Evolutionary conservation across 192 early-diverging fungal genomes (phyloP).

Genomic region (Funneliformis geosporum): DNA sequence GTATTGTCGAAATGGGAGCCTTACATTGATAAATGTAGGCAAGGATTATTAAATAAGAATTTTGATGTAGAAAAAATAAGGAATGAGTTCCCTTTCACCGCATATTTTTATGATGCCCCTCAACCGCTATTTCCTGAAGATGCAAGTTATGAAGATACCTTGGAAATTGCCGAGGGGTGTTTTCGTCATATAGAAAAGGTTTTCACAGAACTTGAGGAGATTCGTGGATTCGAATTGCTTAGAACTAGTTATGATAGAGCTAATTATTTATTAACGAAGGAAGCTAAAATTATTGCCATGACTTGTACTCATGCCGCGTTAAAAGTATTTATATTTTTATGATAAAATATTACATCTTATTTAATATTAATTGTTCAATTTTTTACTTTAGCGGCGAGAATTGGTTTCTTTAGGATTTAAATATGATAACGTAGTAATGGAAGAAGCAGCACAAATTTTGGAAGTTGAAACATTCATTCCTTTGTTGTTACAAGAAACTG

Average conservation of each 20-base stretch:
- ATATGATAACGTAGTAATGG: slow-evolving; percentile 95
- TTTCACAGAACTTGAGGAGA: slow-evolving; percentile 87
- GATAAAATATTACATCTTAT: neutral
- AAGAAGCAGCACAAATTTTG: slow-evolving; percentile 94
- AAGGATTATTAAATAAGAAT: slow-evolving; percentile 30
- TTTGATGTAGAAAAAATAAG: slow-evolving; percentile 40
- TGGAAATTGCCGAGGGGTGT: slow-evolving; percentile 74
- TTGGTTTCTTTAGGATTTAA: slow-evolving; percentile 88
- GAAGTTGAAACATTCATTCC: slow-evolving; percentile 97
- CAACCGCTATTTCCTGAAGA: slow-evolving; percentile 67
- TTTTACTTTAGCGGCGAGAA: slow-evolving; percentile 61
- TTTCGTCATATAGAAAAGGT: slow-evolving; percentile 77
- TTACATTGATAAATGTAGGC: slow-evolving; percentile 48
- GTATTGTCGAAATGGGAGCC: slow-evolving; percentile 75
- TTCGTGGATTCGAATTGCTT: slow-evolving; percentile 94
- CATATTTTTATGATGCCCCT: slow-evolving; percentile 74
- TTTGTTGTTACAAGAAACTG: slow-evolving; percentile 76
- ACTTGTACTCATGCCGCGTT: slow-evolving; percentile 97
- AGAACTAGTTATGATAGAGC: slow-evolving; percentile 74
- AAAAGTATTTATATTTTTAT: slow-evolving; percentile 49
- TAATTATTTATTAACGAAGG: slow-evolving; percentile 92
- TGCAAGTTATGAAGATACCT: slow-evolving; percentile 49
- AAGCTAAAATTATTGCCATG: slow-evolving; percentile 96
- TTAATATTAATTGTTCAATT: slow-evolving; percentile 1
- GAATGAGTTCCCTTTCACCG: slow-evolving; percentile 77